Conservation (phyloP, 148 eudicot species). For the Dysphania ambrosioides region DNA sequence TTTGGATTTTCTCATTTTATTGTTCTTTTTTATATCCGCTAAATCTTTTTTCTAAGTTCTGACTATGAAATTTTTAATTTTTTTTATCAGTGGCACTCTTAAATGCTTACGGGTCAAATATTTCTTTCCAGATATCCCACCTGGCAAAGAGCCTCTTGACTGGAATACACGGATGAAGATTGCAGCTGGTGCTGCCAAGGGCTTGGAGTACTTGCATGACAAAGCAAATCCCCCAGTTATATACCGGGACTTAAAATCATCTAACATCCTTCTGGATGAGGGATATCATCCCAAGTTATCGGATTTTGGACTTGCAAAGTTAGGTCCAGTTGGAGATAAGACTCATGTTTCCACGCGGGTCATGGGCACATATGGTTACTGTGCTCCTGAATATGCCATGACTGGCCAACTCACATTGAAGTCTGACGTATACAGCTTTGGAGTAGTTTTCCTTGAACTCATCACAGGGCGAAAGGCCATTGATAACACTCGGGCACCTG, state of each 20-base stretch:
- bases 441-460: conserved; percentile 92
- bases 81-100: too few relatives aligned
- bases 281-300: conserved; percentile 87
- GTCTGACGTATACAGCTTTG: conserved; percentile 97
- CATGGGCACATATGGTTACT: conserved; percentile 98
- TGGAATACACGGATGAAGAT: conserved; percentile 99
- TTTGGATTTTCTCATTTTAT: too few relatives aligned
- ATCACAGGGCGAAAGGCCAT: conserved; percentile 97
- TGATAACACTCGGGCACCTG: conserved; percentile 63
- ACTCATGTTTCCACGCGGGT: conserved; percentile 97
- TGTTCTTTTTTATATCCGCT: too few relatives aligned
- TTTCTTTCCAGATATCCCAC: conserved; percentile 58
- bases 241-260: conserved; percentile 93
- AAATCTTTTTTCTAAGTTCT: too few relatives aligned
- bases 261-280: conserved; percentile 92
- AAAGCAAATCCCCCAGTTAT: conserved; percentile 96
- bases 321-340: conserved; percentile 98
- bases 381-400: conserved; percentile 99
- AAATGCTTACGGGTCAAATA: not conserved
- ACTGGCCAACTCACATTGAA: conserved; percentile 96
- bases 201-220: conserved; percentile 92
- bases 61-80: too few relatives aligned
- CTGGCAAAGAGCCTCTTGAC: conserved; percentile 84
- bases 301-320: conserved; percentile 92
- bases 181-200: conserved; percentile 99